Evolutionary conservation across 352 stramenopile species (phyloP).

Genomic region (Aphanomyces stellatus): DNA sequence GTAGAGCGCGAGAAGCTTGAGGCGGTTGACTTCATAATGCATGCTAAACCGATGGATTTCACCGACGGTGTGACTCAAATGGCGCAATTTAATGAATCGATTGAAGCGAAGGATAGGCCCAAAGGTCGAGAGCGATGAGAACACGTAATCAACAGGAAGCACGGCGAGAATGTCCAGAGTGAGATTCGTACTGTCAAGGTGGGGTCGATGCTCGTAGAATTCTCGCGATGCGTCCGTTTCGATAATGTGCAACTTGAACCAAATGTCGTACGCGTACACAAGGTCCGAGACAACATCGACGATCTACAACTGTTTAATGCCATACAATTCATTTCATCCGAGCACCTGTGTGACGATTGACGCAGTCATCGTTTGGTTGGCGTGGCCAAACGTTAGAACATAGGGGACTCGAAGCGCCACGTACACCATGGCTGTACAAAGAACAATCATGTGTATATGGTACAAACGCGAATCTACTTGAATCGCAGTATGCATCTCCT

Average conservation of each 20-base stretch:
- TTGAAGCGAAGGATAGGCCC: neutral
- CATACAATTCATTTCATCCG: slow-evolving; percentile 35
- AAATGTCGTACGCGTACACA: slow-evolving; percentile 11
- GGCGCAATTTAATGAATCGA: neutral
- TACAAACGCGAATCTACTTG: slow-evolving; percentile 6
- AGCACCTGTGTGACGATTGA: no score
- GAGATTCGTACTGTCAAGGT: neutral
- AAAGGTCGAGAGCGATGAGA: neutral
- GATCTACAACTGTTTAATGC: neutral
- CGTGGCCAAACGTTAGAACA: slow-evolving; percentile 57
- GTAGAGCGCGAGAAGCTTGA: slow-evolving; percentile 22
- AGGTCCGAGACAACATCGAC: neutral
- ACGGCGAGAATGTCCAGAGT: neutral
- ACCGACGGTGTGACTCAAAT: neutral
- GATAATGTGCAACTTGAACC: slow-evolving; percentile 15
- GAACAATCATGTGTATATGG: neutral
- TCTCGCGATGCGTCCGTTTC: neutral
- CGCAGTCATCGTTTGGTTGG: no score
- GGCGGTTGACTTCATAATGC: neutral
- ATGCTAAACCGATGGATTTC: slow-evolving; percentile 14
- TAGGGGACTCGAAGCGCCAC: slow-evolving; percentile 46
- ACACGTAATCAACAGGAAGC: slow-evolving; percentile 4
- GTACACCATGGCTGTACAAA: slow-evolving; percentile 27
- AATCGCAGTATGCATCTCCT: neutral
- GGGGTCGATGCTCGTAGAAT: slow-evolving; percentile 9